Evolutionary conservation across 257 asterid genomes (phyloP).

Genomic region (Jasminum sambac): DNA sequence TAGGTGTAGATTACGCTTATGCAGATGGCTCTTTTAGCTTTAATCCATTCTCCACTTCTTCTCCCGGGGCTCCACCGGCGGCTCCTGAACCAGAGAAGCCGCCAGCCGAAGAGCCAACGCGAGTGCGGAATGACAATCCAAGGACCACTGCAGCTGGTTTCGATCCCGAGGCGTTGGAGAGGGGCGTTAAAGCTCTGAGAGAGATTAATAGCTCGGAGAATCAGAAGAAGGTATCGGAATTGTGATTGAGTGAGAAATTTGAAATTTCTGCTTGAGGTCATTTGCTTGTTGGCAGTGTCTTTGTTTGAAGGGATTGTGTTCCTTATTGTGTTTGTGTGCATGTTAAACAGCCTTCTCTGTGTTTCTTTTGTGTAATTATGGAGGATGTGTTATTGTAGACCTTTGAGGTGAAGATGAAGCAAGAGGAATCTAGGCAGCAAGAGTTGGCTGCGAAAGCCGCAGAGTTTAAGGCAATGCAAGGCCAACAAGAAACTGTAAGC

Average conservation of each 20-base stretch:
- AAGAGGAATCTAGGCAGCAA: constrained; percentile 67
- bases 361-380: constrained; percentile 10
- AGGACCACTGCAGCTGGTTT: constrained; percentile 85
- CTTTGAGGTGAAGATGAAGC: constrained; percentile 63
- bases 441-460: constrained; percentile 53
- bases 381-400: constrained; percentile 40
- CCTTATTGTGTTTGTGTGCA: background rate
- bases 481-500: constrained; percentile 80
- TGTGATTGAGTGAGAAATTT: constrained; percentile 7
- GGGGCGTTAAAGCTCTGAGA: constrained; percentile 60
- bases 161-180: constrained; percentile 85
- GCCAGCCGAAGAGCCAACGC: constrained; percentile 38
- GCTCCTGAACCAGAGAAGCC: constrained; percentile 35
- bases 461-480: constrained; percentile 78
- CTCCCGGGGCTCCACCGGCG: constrained; percentile 34
- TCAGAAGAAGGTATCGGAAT: constrained; percentile 56
- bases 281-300: background rate
- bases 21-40: constrained; percentile 65
- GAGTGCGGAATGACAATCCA: constrained; percentile 69
- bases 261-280: constrained; percentile 8
- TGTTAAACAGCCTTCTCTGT: background rate
- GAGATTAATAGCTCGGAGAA: constrained; percentile 46
- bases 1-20: constrained; percentile 46
- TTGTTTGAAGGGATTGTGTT: background rate
- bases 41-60: constrained; percentile 46